A percentile compares a stretch with the other conserved stretches of the same genome.
These are phyloP conservation scores for Apophysomyces ossiformis DNA, from an alignment of 371 early-diverging fungal species.

Conservation along the genomic window DNA sequence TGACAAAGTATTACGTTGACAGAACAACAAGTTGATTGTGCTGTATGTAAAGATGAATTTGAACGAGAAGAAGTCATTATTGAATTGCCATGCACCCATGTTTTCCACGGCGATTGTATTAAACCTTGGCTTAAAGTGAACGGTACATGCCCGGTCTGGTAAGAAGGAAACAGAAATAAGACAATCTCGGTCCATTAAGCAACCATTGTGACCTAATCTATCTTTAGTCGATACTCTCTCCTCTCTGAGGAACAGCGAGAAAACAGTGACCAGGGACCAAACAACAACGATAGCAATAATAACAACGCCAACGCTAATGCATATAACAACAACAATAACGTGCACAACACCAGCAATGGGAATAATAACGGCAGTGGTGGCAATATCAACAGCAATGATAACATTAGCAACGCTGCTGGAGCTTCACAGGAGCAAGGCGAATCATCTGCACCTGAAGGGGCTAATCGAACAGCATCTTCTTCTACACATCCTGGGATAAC, in stretches of 20 bases:
- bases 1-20: constrained; percentile 1
- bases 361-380: too few relatives aligned
- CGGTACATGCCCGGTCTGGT: constrained; percentile 92
- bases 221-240: constrained; percentile 42
- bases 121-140: constrained; percentile 88
- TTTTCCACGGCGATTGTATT: constrained; percentile 88
- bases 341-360: constrained; percentile 12
- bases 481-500: constrained; percentile 17
- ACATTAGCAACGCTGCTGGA: background rate
- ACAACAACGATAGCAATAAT: constrained; percentile 3
- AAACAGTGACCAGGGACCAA: background rate
- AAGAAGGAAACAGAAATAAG: constrained; percentile 18
- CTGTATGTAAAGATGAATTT: constrained; percentile 86
- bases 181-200: background rate
- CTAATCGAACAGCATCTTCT: constrained; percentile 1
- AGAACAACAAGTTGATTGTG: constrained; percentile 64
- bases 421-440: constrained; percentile 2
- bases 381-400: background rate
- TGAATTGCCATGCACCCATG: constrained; percentile 80
- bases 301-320: background rate
- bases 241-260: constrained; percentile 21
- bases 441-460: background rate
- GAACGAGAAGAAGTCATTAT: constrained; percentile 56
- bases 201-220: too few relatives aligned
- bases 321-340: background rate